Base-by-base conservation (phyloP, 345 rosid species). In the Acer saccharum region DNA sequence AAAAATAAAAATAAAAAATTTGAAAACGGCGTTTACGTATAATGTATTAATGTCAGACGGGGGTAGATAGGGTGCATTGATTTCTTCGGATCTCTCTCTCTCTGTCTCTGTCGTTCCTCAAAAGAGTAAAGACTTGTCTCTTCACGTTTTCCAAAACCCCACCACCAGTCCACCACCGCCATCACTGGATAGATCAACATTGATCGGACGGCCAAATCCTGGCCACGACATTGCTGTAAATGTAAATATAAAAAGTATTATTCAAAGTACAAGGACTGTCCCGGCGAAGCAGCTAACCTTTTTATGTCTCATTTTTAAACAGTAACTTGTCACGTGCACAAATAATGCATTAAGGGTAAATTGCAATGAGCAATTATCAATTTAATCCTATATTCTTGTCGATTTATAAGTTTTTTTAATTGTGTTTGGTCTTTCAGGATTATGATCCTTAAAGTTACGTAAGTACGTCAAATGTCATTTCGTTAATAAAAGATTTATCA, bases 41-140 rank as follows among this genome's bases (percentile, higher is more conserved):
- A 29, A 29, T 29, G 32, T 29, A 29, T 29, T 2, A 29, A 29
- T 29, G 32, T 29, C 32, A 29, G 32, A 29, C 32, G 32, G 32
- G 55, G 16, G n/a, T 46, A 0, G 50, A 46, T 74, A 16, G 43
- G 11, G 46, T 68, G 64, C 78, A 55, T 69, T 69, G 64, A 78
- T 69, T n/a, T 69, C 44, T 64, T 58, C 70, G 83, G 83, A 76
- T 72, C 83, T 75, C 65, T 10, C 4, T 62, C 66, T 35, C 39
- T 35, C 39, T 72, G 74, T n/a, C n/a, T 32, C 39, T 72, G 74
- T 27, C 80, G 67, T n/a, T 57, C 10, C 70, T 52, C 58, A 39
- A 39, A 58, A 41, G 20, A 48, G 39, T 35, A 35, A 35, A 35
- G 39, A 35, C 77, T 23, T 32, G 68, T 14, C 32, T 65, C 68